Percentiles rank a stretch among this genome's conserved stretches.
These are phyloP conservation scores for Clonostachys solani DNA, from an alignment of 2,329 filamentous ascomycete genomes.

Conservation along the genomic window DNA sequence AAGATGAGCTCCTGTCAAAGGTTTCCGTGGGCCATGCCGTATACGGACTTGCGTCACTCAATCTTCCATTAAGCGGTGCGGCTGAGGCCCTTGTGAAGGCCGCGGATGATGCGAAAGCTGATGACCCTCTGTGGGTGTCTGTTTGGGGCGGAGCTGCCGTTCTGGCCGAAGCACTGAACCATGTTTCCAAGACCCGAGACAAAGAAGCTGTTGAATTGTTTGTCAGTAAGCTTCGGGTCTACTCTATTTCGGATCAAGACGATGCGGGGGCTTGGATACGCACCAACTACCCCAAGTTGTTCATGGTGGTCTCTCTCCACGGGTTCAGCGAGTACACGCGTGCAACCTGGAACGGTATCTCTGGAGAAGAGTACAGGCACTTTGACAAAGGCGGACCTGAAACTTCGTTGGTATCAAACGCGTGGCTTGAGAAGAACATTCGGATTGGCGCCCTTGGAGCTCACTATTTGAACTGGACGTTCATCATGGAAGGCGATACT, in stretches of 20 bases:
- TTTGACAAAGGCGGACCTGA: slow-evolving; percentile 29
- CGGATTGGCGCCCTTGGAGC: slow-evolving; percentile 37
- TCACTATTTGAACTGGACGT: slow-evolving; percentile 37
- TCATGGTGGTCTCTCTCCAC: slow-evolving; percentile 52
- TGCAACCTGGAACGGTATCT: slow-evolving; percentile 53
- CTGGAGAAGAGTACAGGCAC: slow-evolving; percentile 22
- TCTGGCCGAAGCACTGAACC: slow-evolving; percentile 41
- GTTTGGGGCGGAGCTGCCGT: slow-evolving; percentile 50
- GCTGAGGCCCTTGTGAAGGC: background rate
- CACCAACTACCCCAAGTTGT: slow-evolving; percentile 44
- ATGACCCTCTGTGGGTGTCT: slow-evolving; percentile 41
- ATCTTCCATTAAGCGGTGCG: background rate
- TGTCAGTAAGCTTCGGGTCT: slow-evolving; percentile 39
- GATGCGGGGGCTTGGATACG: slow-evolving; percentile 53
- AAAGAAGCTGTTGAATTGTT: slow-evolving; percentile 25
- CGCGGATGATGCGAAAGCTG: background rate
- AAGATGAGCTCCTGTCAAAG: background rate
- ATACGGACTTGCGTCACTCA: background rate
- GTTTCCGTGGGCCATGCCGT: background rate
- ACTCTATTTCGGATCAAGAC: slow-evolving; percentile 56
- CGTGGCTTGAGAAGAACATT: slow-evolving; percentile 46
- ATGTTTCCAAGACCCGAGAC: slow-evolving; percentile 16
- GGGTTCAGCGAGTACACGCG: slow-evolving; percentile 50
- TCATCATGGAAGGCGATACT: slow-evolving; percentile 45
- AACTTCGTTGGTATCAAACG: slow-evolving; percentile 33